Evolutionary conservation across 176 grass and related monocot species (phyloP), one percentile per base, ranked within the genome.

Genomic region (Cymbopogon citratus): DNA sequence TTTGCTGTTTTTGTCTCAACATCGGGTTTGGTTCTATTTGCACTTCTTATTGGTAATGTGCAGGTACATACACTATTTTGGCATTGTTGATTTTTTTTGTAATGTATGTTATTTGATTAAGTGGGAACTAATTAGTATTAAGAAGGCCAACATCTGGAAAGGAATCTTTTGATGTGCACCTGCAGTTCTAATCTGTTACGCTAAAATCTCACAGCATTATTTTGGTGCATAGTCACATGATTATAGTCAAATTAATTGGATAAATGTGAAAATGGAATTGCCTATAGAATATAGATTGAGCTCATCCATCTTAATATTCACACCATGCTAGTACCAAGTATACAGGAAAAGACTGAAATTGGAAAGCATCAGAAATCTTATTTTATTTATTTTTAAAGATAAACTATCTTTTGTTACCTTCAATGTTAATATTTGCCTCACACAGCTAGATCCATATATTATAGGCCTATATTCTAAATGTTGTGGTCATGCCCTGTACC

Each of bases 31-130:
- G 88, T 98, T 83, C 90, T 98, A 52, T 98, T 98, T 86, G 92
- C 96, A 66, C 92, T 95, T 81, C 96, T 98, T 63, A 98, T 98
- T 19, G 92, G 96, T 83, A 98, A 98, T 69, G 94, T 98, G 73
- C 96, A 98, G 96, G 96, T 98, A 91, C 16, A 75, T 26, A 28
- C 38, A 28, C 5, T 54, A 33, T 26, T 62, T 82, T 84, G 59
- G 49, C 26, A 66, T 65, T 27, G 44, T 52, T 33, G 10, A 0
- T 16, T 68, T 76, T 65, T 39, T 7, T 66, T 84, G 5, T 70
- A 19, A 66, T 66, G 27, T 18, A n/a, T 71, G 68, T 27, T 45
- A 2, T 71, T 69, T 4, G 24, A 19, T 73, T 29, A 31, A 73
- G 4, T 13, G 12, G 29, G 19, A 57, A 14, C 39, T 27, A 67